A percentile compares a stretch with the other conserved stretches of the same genome.
Evolutionary conservation across 352 stramenopile genomes (phyloP).

Genomic region (Globisporangium canariense): DNA sequence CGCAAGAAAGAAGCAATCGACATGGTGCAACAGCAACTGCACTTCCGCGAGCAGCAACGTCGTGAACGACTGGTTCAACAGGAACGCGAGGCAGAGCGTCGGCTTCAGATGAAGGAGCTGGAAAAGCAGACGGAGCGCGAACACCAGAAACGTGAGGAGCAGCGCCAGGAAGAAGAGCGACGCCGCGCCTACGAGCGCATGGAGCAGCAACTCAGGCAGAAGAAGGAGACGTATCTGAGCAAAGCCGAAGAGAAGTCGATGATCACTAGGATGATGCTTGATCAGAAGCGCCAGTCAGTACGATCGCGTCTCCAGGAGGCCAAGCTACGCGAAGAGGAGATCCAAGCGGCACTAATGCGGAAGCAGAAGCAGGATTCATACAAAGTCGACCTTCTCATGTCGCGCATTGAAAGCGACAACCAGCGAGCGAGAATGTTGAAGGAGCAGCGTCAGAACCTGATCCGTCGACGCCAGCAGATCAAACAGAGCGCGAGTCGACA

Average conservation of each 20-base stretch:
- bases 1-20: constrained; percentile 68
- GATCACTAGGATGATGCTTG: constrained; percentile 45
- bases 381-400: constrained; percentile 44
- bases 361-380: constrained; percentile 71
- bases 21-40: constrained; percentile 52
- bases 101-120: constrained; percentile 37
- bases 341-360: constrained; percentile 48
- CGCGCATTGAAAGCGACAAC: constrained; percentile 66
- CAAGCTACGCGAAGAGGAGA: constrained; percentile 77
- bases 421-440: constrained; percentile 50
- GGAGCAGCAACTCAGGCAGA: constrained; percentile 45
- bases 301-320: constrained; percentile 59
- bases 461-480: constrained; percentile 63
- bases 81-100: constrained; percentile 38
- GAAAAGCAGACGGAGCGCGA: constrained; percentile 55
- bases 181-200: constrained; percentile 57
- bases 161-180: constrained; percentile 46
- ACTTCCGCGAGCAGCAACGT: constrained; percentile 48
- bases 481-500: constrained; percentile 54
- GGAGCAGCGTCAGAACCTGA: constrained; percentile 44
- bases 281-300: constrained; percentile 47
- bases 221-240: constrained; percentile 32
- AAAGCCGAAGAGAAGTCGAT: constrained; percentile 57
- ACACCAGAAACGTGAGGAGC: constrained; percentile 46
- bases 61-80: constrained; percentile 45